These are phyloP conservation scores for Hysterangium stoloniferum DNA, from an alignment of 768 basidiomycete species.

Conservation along the genomic window DNA sequence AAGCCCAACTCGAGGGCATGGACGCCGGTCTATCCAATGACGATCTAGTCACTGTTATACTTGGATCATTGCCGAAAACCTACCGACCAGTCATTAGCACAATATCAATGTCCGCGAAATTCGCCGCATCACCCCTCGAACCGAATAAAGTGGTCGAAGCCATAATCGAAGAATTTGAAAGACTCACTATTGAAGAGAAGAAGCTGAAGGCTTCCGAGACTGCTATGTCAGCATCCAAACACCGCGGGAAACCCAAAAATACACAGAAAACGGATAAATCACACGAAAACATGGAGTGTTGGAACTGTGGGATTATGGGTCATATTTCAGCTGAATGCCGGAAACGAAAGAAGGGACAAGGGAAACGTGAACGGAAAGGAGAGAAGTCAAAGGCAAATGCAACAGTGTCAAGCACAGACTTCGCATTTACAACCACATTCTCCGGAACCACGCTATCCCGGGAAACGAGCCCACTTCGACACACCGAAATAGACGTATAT, in stretches of 20 bases:
- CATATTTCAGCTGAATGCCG: constrained; percentile 16
- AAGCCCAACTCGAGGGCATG: constrained; percentile 12
- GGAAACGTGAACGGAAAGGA: constrained; percentile 1
- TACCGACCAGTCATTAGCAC: constrained; percentile 7
- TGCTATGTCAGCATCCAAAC: background rate
- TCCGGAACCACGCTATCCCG: background rate
- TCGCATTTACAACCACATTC: background rate
- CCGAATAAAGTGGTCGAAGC: background rate
- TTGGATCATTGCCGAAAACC: constrained; percentile 12
- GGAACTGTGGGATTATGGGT: constrained; percentile 17
- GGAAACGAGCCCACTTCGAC: background rate
- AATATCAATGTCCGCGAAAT: background rate
- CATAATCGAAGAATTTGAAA: constrained; percentile 8
- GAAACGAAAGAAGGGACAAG: constrained; percentile 16
- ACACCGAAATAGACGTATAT: background rate
- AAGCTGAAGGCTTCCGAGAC: constrained; percentile 1
- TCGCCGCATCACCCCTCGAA: background rate
- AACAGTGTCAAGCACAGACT: background rate
- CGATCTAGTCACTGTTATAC: constrained; percentile 11
- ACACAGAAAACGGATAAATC: background rate
- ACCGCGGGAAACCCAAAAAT: background rate
- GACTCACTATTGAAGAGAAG: background rate
- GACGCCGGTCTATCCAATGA: constrained; percentile 12
- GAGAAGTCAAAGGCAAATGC: background rate
- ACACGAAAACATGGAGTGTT: constrained; percentile 11